phyloP scores from a whole-genome alignment of 192 early-diverging fungal species.

The Linnemannia hyalina region DNA sequence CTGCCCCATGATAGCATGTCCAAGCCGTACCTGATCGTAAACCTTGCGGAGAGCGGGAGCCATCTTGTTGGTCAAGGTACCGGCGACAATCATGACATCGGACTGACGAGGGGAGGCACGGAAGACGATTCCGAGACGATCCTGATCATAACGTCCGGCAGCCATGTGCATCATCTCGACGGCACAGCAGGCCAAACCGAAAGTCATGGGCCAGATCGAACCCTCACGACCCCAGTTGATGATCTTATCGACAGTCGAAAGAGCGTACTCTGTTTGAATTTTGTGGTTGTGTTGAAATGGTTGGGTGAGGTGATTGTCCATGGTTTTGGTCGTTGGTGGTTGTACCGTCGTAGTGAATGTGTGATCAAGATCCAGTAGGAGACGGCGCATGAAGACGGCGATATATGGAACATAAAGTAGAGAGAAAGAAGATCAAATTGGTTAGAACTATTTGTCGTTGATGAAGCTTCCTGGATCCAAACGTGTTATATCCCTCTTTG shows the following conservation, averaged over 20 bases:
- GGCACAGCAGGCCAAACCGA: conserved; percentile 91
- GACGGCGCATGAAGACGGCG: not conserved
- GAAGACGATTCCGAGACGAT: conserved; percentile 97
- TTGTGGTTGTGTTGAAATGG: not conserved
- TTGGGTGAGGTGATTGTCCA: not conserved
- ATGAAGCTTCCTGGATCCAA: not conserved
- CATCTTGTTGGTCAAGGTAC: conserved; percentile 99
- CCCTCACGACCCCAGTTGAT: conserved; percentile 94
- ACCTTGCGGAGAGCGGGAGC: conserved; percentile 78
- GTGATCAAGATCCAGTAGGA: not conserved
- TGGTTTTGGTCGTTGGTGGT: not conserved
- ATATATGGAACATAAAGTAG: not conserved
- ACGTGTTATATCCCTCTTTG: not conserved
- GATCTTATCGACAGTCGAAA: conserved; percentile 92
- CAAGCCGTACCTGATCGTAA: conserved; percentile 66
- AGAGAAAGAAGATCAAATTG: not conserved
- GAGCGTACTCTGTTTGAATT: conserved; percentile 75
- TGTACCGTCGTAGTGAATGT: not conserved
- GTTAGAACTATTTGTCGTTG: not conserved
- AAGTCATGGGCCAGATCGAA: conserved; percentile 89
- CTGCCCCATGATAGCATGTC: not conserved
- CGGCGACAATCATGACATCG: conserved; percentile 99
- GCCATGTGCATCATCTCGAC: conserved; percentile 99
- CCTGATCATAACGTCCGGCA: conserved; percentile 96
- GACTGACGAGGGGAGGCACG: conserved; percentile 97